Percentiles rank a stretch among this genome's conserved stretches.
Conservation (phyloP, 2,329 filamentous ascomycete genomes). For the Fusarium miscanthi region DNA sequence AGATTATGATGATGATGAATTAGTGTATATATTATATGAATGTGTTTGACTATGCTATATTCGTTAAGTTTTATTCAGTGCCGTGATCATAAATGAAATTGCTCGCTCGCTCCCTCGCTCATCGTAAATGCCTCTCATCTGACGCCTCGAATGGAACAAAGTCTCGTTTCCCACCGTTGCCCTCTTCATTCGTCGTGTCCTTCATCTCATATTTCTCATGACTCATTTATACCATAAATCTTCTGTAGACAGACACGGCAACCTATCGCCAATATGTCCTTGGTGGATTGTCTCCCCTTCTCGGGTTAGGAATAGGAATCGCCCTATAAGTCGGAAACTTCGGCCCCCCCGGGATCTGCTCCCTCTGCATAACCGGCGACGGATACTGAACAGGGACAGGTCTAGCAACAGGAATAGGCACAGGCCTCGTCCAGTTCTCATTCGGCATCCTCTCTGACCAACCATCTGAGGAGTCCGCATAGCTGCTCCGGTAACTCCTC, state of each 20-base stretch:
- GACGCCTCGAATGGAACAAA: background rate
- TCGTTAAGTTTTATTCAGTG: background rate
- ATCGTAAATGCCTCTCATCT: background rate
- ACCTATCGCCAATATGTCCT: conserved; percentile 4
- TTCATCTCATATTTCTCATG: background rate
- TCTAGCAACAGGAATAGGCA: conserved; percentile 2
- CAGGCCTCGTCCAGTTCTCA: conserved; percentile 21
- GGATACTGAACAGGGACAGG: conserved; percentile 30
- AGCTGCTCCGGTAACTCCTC: conserved; percentile 25
- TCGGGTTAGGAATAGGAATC: conserved; percentile 49
- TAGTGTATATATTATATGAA: conserved; percentile 15
- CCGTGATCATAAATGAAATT: conserved; percentile 4
- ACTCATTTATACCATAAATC: accelerated
- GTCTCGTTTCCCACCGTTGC: background rate
- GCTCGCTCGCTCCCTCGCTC: conserved; percentile 4
- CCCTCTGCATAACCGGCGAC: conserved; percentile 33
- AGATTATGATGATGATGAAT: conserved; percentile 4
- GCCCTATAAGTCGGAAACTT: conserved; percentile 50
- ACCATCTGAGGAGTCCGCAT: conserved; percentile 26
- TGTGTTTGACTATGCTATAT: background rate
- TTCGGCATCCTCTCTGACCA: conserved; percentile 13
- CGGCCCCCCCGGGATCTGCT: conserved; percentile 49
- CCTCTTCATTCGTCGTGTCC: no score
- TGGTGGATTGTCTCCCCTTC: conserved; percentile 23
- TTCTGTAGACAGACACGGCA: accelerated